Conservation (phyloP, 1,284 basidiomycete species). For the Papiliotrema terrestris region DNA sequence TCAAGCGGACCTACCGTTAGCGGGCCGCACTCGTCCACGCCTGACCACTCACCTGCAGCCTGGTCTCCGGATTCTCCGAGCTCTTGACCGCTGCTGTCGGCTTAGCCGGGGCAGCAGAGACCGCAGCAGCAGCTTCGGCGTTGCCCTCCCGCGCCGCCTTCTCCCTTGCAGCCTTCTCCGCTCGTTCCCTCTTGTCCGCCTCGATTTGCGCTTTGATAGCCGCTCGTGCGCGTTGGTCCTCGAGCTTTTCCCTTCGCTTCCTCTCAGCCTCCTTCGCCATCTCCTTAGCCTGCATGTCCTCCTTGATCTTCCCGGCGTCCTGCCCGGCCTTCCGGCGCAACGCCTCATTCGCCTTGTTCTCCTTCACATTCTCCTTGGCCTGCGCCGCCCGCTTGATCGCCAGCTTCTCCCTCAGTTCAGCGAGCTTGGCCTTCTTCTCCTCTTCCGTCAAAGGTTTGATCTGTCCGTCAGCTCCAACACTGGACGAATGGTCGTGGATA, state of each 20-base stretch:
- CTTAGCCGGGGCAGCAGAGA: conserved; percentile 43
- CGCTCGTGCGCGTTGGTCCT: conserved; percentile 75
- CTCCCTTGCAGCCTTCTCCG: conserved; percentile 78
- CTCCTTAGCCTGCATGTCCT: conserved; percentile 75
- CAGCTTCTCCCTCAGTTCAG: conserved; percentile 73
- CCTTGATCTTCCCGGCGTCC: conserved; percentile 68
- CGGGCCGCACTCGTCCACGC: background rate
- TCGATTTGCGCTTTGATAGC: conserved; percentile 89
- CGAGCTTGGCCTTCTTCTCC: conserved; percentile 79
- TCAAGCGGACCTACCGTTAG: conserved; percentile 63
- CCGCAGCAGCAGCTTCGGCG: conserved; percentile 28
- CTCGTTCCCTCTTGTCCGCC: conserved; percentile 82
- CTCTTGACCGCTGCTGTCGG: conserved; percentile 56
- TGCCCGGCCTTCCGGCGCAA: conserved; percentile 76
- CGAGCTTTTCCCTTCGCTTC: conserved; percentile 70
- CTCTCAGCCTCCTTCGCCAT: conserved; percentile 72
- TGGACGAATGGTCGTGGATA: background rate
- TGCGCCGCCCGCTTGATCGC: conserved; percentile 68
- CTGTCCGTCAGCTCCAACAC: conserved; percentile 13
- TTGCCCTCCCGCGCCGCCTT: conserved; percentile 79
- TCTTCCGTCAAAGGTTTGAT: conserved; percentile 81
- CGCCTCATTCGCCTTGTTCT: conserved; percentile 70
- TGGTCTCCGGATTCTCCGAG: conserved; percentile 74
- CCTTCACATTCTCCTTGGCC: conserved; percentile 65
- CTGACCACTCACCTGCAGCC: conserved; percentile 55